Conservation (phyloP, 495 filamentous ascomycete genomes). For the Chaetomium tenue region DNA sequence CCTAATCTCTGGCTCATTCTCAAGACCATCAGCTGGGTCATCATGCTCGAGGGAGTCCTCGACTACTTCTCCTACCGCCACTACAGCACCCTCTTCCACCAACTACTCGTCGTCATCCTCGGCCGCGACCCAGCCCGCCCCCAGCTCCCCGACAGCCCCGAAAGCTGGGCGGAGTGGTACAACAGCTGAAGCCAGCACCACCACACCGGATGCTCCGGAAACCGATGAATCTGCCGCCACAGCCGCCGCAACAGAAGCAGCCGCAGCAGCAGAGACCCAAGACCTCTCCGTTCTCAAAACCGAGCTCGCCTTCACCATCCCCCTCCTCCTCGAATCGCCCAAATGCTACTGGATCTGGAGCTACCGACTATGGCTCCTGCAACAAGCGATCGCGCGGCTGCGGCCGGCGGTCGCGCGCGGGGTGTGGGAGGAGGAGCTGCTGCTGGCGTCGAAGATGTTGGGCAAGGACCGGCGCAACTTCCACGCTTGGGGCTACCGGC, state of each 20-base stretch:
- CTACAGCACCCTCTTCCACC: slow-evolving; percentile 51
- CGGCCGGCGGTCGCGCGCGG: slow-evolving; percentile 51
- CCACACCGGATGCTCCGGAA: not conserved
- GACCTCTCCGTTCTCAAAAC: slow-evolving; percentile 45
- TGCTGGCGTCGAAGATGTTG: slow-evolving; percentile 80
- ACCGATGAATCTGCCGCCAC: slow-evolving; percentile 1
- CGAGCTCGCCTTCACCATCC: slow-evolving; percentile 78
- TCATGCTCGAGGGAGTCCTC: slow-evolving; percentile 56
- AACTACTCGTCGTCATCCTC: slow-evolving; percentile 49
- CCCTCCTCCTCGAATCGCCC: slow-evolving; percentile 76
- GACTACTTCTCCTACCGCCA: slow-evolving; percentile 54
- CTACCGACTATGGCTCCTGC: slow-evolving; percentile 84
- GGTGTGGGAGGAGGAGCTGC: slow-evolving; percentile 82
- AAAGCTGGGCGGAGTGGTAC: slow-evolving; percentile 58
- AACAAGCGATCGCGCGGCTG: slow-evolving; percentile 64
- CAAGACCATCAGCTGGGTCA: slow-evolving; percentile 49
- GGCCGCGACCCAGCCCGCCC: slow-evolving; percentile 49
- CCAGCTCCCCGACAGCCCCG: slow-evolving; percentile 49
- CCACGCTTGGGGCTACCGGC: slow-evolving; percentile 93
- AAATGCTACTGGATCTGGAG: slow-evolving; percentile 99
- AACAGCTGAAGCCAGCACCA: slow-evolving; percentile 42
- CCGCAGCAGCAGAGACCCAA: slow-evolving; percentile 18
- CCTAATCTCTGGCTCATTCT: slow-evolving; percentile 57
- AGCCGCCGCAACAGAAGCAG: not conserved
- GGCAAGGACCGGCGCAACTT: slow-evolving; percentile 86